Base-by-base conservation (phyloP, 306 rosid genomes). In the Abrus precatorius region DNA sequence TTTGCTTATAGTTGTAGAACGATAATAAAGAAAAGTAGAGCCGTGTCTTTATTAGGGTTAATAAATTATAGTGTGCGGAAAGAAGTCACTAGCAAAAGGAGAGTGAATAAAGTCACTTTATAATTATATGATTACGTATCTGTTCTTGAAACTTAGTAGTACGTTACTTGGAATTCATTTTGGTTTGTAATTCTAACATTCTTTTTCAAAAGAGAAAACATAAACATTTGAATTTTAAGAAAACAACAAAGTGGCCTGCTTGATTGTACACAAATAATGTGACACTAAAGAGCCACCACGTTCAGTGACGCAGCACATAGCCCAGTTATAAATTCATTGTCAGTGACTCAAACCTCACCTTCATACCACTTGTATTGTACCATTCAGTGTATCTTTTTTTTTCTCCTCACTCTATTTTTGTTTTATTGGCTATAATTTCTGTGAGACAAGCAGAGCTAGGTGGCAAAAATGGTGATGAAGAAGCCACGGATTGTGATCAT, bases 401-500 rank as follows among this genome's bases (percentile, higher is more conserved):
- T 57, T 77, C 29, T 30, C 67, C 76, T 28, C 60, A 3, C 60
- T 54, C 72, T 20, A 4, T 40, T 43, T 28, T 43, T 66, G 36
- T 40, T 41, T 9, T 30, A 65, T 41, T 14, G 49, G 5, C 47
- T 5, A 3, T 43, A 4, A 47, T 49, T 29, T 70, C 72, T 52
- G 33, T 20, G 53, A 41, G 32, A 38, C 6, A 34, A 64, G 30
- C 30, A 38, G 28, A 70, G 20, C 65, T 61, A 61, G 20, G 49
- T 29, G 72, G 48, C 80, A 59, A 72, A 71, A 84, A 95, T 95
- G 99, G 95, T 81, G 86, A 85, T 78, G 45, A 88, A 85, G 89
- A 95, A 93, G 52, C 88, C 97, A 44, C 84, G 84, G 73, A 87
- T 95, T 86, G 97, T 95, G 80, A 89, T 95, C 5, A 86, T 95